phyloP scores from a whole-genome alignment of 2,329 filamentous ascomycete genomes.

The Cladophialophora chaetospira region DNA sequence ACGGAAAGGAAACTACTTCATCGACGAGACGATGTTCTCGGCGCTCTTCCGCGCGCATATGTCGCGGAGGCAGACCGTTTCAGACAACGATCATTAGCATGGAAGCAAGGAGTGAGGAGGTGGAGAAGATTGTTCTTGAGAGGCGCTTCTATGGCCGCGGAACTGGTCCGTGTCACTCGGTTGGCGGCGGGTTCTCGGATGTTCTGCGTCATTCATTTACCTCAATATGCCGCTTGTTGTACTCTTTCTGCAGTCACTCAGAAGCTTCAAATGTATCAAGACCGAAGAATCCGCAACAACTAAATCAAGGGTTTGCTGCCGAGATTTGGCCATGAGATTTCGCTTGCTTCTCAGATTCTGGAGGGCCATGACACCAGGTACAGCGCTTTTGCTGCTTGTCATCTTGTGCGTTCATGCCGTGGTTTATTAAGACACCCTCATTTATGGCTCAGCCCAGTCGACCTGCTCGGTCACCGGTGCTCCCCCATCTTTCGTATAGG shows the following conservation, averaged over 20 bases:
- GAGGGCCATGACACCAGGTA: background rate
- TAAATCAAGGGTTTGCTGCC: too few species aligned
- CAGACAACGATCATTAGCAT: background rate
- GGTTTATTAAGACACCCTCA: too few species aligned
- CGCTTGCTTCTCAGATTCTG: background rate
- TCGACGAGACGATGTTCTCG: background rate
- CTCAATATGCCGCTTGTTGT: too few species aligned
- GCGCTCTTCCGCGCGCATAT: background rate
- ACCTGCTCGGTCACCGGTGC: slow-evolving; percentile 81
- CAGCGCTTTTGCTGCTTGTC: too few species aligned
- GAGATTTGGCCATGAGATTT: too few species aligned
- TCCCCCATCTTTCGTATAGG: slow-evolving; percentile 71
- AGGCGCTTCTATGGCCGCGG: background rate
- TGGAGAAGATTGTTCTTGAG: background rate
- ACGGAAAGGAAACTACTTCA: background rate
- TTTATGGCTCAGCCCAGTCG: slow-evolving; percentile 82
- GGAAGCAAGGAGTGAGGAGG: too few species aligned
- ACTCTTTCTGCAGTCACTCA: background rate
- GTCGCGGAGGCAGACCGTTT: background rate
- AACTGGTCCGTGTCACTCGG: slow-evolving; percentile 12
- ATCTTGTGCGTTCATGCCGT: too few species aligned
- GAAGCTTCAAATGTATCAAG: background rate
- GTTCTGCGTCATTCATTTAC: too few species aligned
- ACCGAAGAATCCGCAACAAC: background rate
- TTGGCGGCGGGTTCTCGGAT: background rate